Evolutionary conservation across 2,329 filamentous ascomycete species (phyloP).

Genomic region (Mycosphaerelloides madeirae): DNA sequence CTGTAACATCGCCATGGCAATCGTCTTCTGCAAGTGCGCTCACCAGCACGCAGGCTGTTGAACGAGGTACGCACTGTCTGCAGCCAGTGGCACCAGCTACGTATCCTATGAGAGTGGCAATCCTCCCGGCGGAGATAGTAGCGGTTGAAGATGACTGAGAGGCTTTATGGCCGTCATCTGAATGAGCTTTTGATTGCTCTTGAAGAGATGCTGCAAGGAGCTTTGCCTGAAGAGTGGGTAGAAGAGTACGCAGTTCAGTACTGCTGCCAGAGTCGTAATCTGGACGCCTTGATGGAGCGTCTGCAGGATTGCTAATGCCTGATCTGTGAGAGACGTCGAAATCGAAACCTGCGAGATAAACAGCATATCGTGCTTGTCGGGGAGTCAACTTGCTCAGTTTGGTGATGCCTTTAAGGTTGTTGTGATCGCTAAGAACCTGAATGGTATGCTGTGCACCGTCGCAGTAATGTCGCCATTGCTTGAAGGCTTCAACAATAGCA

Average conservation of each 20-base stretch:
- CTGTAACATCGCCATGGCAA: no score
- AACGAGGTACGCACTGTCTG: no score
- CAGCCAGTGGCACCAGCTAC: no score
- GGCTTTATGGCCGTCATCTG: no score
- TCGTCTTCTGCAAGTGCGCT: no score
- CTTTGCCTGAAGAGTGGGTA: background rate
- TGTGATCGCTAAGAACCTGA: conserved; percentile 28
- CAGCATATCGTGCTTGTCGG: conserved; percentile 24
- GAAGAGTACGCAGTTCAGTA: background rate
- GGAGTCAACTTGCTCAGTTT: conserved; percentile 27
- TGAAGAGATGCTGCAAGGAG: no score
- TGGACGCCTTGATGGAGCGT: background rate
- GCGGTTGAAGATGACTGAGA: no score
- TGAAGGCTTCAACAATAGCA: conserved; percentile 30
- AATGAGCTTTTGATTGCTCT: no score
- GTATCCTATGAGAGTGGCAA: no score
- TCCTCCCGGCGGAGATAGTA: no score
- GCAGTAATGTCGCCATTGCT: conserved; percentile 20
- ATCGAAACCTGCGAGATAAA: conserved; percentile 7
- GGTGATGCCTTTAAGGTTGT: conserved; percentile 29
- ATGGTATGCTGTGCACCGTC: conserved; percentile 6
- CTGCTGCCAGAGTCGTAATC: background rate
- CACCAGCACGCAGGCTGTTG: no score
- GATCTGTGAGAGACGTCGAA: background rate
- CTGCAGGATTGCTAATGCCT: background rate